Conservation (phyloP, 768 basidiomycete genomes). For the Termitomyces sp. region DNA sequence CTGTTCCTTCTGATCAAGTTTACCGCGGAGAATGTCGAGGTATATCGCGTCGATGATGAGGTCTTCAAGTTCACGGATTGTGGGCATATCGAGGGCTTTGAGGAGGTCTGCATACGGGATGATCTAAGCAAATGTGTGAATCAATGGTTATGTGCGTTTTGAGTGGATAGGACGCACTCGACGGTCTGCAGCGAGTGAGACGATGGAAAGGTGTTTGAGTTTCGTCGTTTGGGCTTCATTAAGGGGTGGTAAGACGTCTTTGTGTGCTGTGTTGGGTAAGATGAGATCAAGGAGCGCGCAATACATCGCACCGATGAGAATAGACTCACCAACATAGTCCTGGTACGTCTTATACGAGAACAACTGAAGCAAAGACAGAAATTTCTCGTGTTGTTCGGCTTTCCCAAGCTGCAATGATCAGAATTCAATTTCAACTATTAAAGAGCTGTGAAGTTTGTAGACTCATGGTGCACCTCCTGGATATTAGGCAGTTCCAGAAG, state of each 20-base stretch:
- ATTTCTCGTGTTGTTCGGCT: constrained; percentile 58
- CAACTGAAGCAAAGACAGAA: constrained; percentile 65
- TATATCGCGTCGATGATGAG: constrained; percentile 97
- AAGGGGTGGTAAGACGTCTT: constrained; percentile 59
- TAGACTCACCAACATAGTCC: constrained; percentile 68
- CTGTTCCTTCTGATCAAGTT: constrained; percentile 88
- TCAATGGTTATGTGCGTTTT: background rate
- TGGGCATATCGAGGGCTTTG: constrained; percentile 63
- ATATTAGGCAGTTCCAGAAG: constrained; percentile 79
- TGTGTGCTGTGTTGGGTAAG: constrained; percentile 47
- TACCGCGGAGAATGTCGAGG: constrained; percentile 82
- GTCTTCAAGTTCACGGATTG: constrained; percentile 89
- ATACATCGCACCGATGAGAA: background rate
- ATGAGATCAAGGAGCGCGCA: background rate
- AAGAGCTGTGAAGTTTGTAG: too few relatives aligned
- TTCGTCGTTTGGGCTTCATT: constrained; percentile 75
- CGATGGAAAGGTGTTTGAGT: constrained; percentile 89
- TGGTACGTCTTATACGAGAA: constrained; percentile 88
- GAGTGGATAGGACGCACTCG: constrained; percentile 47
- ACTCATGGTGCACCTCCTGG: constrained; percentile 56
- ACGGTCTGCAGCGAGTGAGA: constrained; percentile 70
- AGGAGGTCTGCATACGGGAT: constrained; percentile 77
- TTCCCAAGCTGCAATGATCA: constrained; percentile 48
- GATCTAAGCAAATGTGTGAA: constrained; percentile 39
- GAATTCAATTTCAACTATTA: background rate